These are phyloP conservation scores for Naganishia vaughanmartiniae DNA, from an alignment of 768 basidiomycete genomes.

Conservation along the genomic window DNA sequence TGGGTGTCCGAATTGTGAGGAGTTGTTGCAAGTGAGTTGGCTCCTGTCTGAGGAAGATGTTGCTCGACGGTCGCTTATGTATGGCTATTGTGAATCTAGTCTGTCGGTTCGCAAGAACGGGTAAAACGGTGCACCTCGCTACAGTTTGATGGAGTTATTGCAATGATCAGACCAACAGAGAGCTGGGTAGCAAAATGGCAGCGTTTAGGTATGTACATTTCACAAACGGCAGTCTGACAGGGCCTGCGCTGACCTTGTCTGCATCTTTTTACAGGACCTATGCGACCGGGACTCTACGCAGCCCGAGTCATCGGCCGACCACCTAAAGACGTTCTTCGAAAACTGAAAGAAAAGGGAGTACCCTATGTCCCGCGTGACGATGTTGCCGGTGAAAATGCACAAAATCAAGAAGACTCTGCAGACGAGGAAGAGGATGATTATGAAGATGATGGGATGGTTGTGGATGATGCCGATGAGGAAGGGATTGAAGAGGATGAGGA, in stretches of 20 bases:
- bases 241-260: not conserved
- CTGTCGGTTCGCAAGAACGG: constrained; percentile 81
- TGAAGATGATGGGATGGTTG: constrained; percentile 24
- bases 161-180: constrained; percentile 75
- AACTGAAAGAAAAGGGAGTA: constrained; percentile 26
- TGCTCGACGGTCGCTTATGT: not conserved
- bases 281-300: constrained; percentile 87
- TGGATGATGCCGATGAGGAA: constrained; percentile 26
- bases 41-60: not conserved
- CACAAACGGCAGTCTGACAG: not conserved
- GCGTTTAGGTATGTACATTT: constrained; percentile 64
- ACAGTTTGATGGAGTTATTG: constrained; percentile 87
- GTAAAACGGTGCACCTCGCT: constrained; percentile 83
- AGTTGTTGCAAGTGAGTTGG: constrained; percentile 75
- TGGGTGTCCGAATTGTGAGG: constrained; percentile 97
- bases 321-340: constrained; percentile 44
- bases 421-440: constrained; percentile 31
- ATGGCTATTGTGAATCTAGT: constrained; percentile 55
- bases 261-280: constrained; percentile 64
- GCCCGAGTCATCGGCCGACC: constrained; percentile 60
- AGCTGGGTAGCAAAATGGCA: constrained; percentile 99
- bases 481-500: constrained; percentile 56
- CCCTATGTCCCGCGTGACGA: constrained; percentile 50
- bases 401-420: constrained; percentile 33
- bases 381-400: constrained; percentile 53